phyloP scores from a whole-genome alignment of 257 asterid genomes.

The Ehretia macrophylla region DNA sequence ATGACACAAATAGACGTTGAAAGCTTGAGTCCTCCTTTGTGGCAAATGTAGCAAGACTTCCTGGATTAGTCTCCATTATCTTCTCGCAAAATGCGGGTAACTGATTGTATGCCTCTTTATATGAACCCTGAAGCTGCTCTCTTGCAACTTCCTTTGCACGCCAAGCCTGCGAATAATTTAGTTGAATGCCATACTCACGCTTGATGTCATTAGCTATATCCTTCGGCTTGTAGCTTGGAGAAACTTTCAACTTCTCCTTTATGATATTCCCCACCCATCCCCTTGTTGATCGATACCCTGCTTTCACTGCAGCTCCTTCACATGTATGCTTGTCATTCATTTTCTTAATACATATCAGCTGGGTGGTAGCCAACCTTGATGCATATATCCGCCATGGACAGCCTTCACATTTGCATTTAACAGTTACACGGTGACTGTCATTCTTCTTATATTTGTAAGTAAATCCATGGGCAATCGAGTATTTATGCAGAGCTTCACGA shows the following conservation, averaged over 20 bases:
- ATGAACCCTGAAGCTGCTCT: constrained; percentile 98
- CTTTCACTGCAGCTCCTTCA: constrained; percentile 82
- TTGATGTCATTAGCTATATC: constrained; percentile 89
- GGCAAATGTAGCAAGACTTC: constrained; percentile 74
- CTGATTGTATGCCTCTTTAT: constrained; percentile 85
- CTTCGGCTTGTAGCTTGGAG: constrained; percentile 90
- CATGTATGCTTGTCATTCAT: constrained; percentile 86
- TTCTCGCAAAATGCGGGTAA: constrained; percentile 79
- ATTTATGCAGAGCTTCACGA: constrained; percentile 92
- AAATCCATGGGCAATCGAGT: constrained; percentile 96
- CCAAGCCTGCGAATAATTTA: constrained; percentile 97
- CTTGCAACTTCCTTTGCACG: constrained; percentile 98
- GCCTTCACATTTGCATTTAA: constrained; percentile 91
- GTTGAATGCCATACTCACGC: constrained; percentile 94
- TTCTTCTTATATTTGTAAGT: constrained; percentile 92
- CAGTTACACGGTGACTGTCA: constrained; percentile 96
- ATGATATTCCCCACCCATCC: constrained; percentile 98
- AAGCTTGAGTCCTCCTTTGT: constrained; percentile 96
- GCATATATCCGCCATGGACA: constrained; percentile 98
- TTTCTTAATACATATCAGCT: constrained; percentile 83
- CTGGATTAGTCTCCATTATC: constrained; percentile 91
- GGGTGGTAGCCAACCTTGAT: constrained; percentile 88
- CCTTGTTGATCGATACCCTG: constrained; percentile 91
- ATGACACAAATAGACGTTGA: constrained; percentile 73
- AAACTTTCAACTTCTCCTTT: constrained; percentile 80